Evolutionary conservation across 2,329 filamentous ascomycete genomes (phyloP), one percentile per base, ranked within the genome.

Genomic region (Pseudogymnoascus sp.): DNA sequence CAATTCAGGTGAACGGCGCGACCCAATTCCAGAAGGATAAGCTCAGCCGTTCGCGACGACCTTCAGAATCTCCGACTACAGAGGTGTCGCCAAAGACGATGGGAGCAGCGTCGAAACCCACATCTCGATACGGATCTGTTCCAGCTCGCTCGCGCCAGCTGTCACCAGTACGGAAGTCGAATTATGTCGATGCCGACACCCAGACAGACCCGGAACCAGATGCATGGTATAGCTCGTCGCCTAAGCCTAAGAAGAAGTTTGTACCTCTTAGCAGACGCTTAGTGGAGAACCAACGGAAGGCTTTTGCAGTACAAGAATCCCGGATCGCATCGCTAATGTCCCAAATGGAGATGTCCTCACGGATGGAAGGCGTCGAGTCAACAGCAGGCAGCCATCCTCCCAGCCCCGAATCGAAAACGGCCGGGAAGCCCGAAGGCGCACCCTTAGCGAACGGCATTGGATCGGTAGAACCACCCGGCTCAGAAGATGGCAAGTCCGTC

Each of bases 141-240:
- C 11, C 61, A 21, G 37, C 61, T 29, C 62, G 54, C 17, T 71
- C 69, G 11, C 65, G 69, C 10, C 68, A 71, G 4, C 33, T 60
- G 26, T 68, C 69, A 7, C 64, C 63, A 5, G 58, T 26, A 26
- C 5, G 31, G 15, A 71, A 67, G 39, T 33, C 41, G 36, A 62
- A 62, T n/a, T 73, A 73, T 60, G 62, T 63, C 11, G 69, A 71
- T 31, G 62, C 68, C 3, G 64, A 64, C 1, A 69, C 67, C 1
- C 71, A 73, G 62, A 73, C 71, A 1, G 71, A 72, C 29, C 64
- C 65, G n/a, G 65, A 68, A 9, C 15, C 58, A 8, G 63, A 70
- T 65, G 68, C 67, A 2, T 73, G 71, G 71, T 73, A 69, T 63
- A 69, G 66, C 39, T n/a, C 17, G 3, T 40, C 58, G 10, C 41